These are phyloP conservation scores for Eucalyptus curtisii DNA, from an alignment of 345 rosid species.

Conservation along the genomic window DNA sequence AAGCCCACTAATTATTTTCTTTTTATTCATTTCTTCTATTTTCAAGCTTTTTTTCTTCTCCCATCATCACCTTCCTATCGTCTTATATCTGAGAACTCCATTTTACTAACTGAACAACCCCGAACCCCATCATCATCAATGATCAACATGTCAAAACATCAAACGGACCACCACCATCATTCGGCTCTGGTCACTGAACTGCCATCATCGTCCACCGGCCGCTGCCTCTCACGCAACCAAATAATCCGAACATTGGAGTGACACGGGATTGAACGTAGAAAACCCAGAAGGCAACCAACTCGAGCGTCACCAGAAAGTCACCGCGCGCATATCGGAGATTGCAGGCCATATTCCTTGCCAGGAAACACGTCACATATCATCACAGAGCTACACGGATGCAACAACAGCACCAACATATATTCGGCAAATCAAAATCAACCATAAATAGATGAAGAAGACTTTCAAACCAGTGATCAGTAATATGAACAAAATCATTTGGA, in stretches of 20 bases:
- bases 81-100: not conserved
- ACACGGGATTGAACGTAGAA: no score
- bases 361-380: not conserved
- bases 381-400: not conserved
- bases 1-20: not conserved
- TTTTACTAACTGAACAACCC: not conserved
- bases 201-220: not conserved
- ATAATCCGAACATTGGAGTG: not conserved
- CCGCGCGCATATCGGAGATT: not conserved
- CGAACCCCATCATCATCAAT: not conserved
- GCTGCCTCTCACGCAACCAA: not conserved
- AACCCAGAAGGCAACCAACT: no score
- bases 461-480: not conserved
- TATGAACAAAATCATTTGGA: not conserved
- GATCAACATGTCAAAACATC: not conserved
- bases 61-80: not conserved
- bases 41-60: not conserved
- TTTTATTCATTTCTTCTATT: not conserved
- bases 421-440: not conserved
- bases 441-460: not conserved
- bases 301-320: no score
- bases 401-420: rapidly evolving
- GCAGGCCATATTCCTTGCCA: not conserved
- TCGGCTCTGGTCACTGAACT: not conserved
- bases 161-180: not conserved